These are phyloP conservation scores for Jamesozyma lodderae DNA, from an alignment of 805 yeast genomes.

Conservation along the genomic window DNA sequence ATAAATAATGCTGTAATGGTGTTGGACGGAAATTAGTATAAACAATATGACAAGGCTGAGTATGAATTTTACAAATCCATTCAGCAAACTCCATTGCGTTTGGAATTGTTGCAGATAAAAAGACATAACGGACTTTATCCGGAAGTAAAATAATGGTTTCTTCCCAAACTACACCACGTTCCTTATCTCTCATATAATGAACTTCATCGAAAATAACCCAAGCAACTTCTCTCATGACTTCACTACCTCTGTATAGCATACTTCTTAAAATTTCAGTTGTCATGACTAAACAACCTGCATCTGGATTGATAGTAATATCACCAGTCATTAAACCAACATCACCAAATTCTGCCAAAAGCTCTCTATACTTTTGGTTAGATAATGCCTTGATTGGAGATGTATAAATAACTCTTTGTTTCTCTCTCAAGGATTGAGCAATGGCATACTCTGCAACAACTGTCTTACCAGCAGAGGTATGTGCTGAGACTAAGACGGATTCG, in stretches of 20 bases:
- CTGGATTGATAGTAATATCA: slow-evolving; percentile 96
- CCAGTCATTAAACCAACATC: slow-evolving; percentile 99
- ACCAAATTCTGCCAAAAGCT: slow-evolving; percentile 82
- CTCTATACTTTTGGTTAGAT: slow-evolving; percentile 91
- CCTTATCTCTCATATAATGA: slow-evolving; percentile 96
- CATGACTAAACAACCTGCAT: slow-evolving; percentile 97
- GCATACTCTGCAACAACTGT: slow-evolving; percentile 97
- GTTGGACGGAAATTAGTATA: slow-evolving; percentile 99
- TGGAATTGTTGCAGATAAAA: slow-evolving; percentile 93
- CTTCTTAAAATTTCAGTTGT: slow-evolving; percentile 96
- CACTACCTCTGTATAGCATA: slow-evolving; percentile 96
- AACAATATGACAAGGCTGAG: slow-evolving; percentile 96
- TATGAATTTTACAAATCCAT: slow-evolving; percentile 93
- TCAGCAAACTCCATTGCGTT: slow-evolving; percentile 98
- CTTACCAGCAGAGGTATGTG: slow-evolving; percentile 96
- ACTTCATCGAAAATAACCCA: slow-evolving; percentile 98
- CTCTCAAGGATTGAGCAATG: slow-evolving; percentile 86
- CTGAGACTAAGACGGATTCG: slow-evolving; percentile 93
- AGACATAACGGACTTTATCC: slow-evolving; percentile 89
- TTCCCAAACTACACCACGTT: slow-evolving; percentile 99
- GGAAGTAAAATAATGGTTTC: slow-evolving; percentile 94
- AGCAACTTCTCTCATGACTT: slow-evolving; percentile 96
- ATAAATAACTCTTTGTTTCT: slow-evolving; percentile 87
- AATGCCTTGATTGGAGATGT: slow-evolving; percentile 94
- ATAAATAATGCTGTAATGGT: slow-evolving; percentile 91